Base-by-base conservation (phyloP, 257 asterid genomes). In the Parsonsia alboflavescens region DNA sequence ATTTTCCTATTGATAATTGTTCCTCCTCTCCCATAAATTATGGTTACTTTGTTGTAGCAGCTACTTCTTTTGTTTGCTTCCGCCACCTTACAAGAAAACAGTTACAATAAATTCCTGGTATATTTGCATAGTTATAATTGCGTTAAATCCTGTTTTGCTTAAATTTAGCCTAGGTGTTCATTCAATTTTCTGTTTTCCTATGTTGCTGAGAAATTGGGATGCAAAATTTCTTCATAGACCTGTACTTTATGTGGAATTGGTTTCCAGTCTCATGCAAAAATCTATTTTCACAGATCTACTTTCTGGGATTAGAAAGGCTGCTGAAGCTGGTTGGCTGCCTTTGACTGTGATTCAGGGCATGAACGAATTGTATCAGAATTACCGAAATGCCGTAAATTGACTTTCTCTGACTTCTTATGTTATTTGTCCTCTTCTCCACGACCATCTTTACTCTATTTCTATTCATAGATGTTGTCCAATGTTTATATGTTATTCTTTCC, bases 341-440 rank as follows among this genome's bases (percentile, higher is more conserved):
- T 75, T 77, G 71, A 78, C 79, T 85, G 79, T 93, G 78, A 91
- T 93, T 79, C 86, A 77, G 67, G 92, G 87, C 78, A 88, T 93
- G 97, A 90, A 88, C 84, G 98, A 91, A 84, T 80, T 93, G 82
- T 91, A 86, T 77, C 87, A 85, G 79, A 93, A 86, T 81, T 93
- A 93, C 84, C 89, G 89, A 80, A 86, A 88, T 76, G 97, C 98
- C 72, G 97, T 93, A 88, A 86, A 79, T 78, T 75, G 74, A 81
- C 85, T 77, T 76, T 82, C 83, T 83, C 83, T 78, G 72, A 65
- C 76, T 78, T 72, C 74, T 81, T 41, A 57, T 77, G 76, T 73
- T 58, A 70, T 85, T 53, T 28, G 70, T 41, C 75, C 78, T 57
- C 21, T 44, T 69, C 75, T 5, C 19, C 21, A 44, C 2, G n/a